Evolutionary conservation across 345 rosid genomes (phyloP).

Genomic region (Garcia nutans): DNA sequence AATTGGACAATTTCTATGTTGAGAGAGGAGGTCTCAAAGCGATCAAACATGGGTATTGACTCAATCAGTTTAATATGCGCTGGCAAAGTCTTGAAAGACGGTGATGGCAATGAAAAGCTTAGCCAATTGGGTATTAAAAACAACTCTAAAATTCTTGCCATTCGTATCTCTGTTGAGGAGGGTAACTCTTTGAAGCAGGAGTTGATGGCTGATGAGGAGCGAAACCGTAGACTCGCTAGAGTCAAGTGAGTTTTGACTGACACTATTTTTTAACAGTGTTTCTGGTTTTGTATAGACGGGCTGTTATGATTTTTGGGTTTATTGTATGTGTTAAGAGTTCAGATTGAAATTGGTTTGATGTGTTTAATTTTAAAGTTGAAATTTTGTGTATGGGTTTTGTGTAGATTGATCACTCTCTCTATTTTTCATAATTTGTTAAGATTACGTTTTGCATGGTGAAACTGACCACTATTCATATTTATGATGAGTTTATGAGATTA

Average conservation of each 20-base stretch:
- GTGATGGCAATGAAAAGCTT: conserved; percentile 51
- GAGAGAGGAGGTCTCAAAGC: conserved; percentile 70
- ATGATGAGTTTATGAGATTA: not conserved
- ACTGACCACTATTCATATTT: not conserved
- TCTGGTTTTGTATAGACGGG: not conserved
- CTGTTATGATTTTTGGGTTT: not conserved
- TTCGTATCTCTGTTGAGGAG: conserved; percentile 61
- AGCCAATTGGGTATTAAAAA: conserved; percentile 59
- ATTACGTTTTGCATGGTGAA: not conserved
- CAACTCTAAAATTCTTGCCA: conserved; percentile 73
- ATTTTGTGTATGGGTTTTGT: not conserved
- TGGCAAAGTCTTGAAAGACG: conserved; percentile 70
- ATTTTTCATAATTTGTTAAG: not conserved
- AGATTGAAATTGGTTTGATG: not conserved
- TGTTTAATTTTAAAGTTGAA: not conserved
- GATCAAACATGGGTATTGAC: conserved; percentile 50
- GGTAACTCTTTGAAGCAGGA: conserved; percentile 53
- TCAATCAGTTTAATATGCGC: conserved; percentile 74
- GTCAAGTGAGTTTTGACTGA: conserved; percentile 54
- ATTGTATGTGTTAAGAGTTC: not conserved
- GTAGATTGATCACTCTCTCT: not conserved
- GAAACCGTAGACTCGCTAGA: conserved; percentile 62
- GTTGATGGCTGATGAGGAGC: conserved; percentile 74
- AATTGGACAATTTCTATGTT: conserved; percentile 73
- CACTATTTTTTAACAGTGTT: not conserved